These are phyloP conservation scores for Cytospora schulzeri DNA, from an alignment of 2,329 filamentous ascomycete genomes.

Conservation along the genomic window DNA sequence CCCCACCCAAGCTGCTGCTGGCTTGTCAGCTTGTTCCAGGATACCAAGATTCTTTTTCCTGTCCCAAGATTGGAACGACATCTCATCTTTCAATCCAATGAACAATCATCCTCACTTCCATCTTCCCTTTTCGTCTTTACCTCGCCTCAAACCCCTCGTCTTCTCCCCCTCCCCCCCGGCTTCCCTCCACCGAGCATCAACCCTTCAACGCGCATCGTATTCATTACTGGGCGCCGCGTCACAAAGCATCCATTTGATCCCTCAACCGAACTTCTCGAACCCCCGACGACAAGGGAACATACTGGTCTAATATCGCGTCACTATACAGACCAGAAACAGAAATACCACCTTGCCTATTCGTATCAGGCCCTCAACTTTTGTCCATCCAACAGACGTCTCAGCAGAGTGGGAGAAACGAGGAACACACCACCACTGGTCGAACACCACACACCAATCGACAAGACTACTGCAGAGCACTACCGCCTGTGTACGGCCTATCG, in stretches of 20 bases:
- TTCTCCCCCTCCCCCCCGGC: neutral
- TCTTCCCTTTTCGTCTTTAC: neutral
- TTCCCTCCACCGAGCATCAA: neutral
- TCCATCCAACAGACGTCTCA: slow-evolving; percentile 16
- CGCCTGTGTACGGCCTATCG: slow-evolving; percentile 5
- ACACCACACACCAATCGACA: slow-evolving; percentile 14
- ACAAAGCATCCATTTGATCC: neutral
- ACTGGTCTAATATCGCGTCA: slow-evolving; percentile 22
- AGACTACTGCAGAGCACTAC: neutral
- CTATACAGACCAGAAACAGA: slow-evolving; percentile 1
- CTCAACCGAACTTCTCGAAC: slow-evolving; percentile 7
- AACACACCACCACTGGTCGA: slow-evolving; percentile 21
- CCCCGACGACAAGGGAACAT: slow-evolving; percentile 16
- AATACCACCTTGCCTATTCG: slow-evolving; percentile 1
- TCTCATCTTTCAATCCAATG: slow-evolving; percentile 9
- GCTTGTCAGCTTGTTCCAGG: slow-evolving; percentile 4
- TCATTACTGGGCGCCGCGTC: neutral
- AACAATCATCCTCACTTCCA: slow-evolving; percentile 4
- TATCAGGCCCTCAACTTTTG: slow-evolving; percentile 13
- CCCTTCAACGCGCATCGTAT: slow-evolving; percentile 6
- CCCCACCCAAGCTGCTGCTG: neutral
- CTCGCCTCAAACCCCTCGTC: neutral
- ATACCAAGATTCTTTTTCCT: slow-evolving; percentile 1
- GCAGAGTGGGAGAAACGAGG: slow-evolving; percentile 22
- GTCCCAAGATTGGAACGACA: slow-evolving; percentile 7